Evolutionary conservation across 1,139 yeast species (phyloP).

Genomic region (Fermentozyma sake): DNA sequence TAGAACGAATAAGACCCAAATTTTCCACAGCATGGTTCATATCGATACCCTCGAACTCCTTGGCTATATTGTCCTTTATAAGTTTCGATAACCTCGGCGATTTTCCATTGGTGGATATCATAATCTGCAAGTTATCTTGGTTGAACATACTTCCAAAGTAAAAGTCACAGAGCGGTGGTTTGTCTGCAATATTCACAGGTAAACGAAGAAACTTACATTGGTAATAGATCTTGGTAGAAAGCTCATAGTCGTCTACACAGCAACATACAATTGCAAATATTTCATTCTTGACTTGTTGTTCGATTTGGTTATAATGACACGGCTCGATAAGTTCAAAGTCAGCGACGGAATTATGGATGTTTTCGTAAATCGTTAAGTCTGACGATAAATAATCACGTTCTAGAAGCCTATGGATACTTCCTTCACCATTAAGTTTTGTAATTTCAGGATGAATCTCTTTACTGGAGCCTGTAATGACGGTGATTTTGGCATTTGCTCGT

Average conservation of each 20-base stretch:
- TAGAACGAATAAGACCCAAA: slow-evolving; percentile 53
- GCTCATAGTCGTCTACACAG: slow-evolving; percentile 68
- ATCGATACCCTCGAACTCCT: slow-evolving; percentile 37
- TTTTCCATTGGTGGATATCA: slow-evolving; percentile 82
- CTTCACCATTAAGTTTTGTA: slow-evolving; percentile 30
- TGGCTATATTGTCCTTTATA: slow-evolving; percentile 56
- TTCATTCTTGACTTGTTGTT: slow-evolving; percentile 28
- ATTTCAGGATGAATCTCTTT: slow-evolving; percentile 41
- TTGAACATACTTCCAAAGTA: slow-evolving; percentile 80
- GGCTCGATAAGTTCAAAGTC: slow-evolving; percentile 19
- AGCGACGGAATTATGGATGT: slow-evolving; percentile 9
- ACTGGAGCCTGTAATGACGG: slow-evolving; percentile 55
- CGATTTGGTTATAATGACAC: slow-evolving; percentile 29
- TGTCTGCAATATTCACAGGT: slow-evolving; percentile 82
- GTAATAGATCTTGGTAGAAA: slow-evolving; percentile 56
- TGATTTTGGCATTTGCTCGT: slow-evolving; percentile 65
- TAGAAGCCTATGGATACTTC: slow-evolving; percentile 39
- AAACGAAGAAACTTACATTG: slow-evolving; percentile 51
- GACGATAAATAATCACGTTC: slow-evolving; percentile 36
- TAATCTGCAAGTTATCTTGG: slow-evolving; percentile 72
- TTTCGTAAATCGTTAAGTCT: slow-evolving; percentile 51
- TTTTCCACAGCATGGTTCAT: slow-evolving; percentile 60
- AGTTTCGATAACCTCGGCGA: slow-evolving; percentile 72
- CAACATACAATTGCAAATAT: slow-evolving; percentile 65
- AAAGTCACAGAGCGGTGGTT: slow-evolving; percentile 78